Conservation (phyloP, 2,329 filamentous ascomycete species). For the Phoma sp. region DNA sequence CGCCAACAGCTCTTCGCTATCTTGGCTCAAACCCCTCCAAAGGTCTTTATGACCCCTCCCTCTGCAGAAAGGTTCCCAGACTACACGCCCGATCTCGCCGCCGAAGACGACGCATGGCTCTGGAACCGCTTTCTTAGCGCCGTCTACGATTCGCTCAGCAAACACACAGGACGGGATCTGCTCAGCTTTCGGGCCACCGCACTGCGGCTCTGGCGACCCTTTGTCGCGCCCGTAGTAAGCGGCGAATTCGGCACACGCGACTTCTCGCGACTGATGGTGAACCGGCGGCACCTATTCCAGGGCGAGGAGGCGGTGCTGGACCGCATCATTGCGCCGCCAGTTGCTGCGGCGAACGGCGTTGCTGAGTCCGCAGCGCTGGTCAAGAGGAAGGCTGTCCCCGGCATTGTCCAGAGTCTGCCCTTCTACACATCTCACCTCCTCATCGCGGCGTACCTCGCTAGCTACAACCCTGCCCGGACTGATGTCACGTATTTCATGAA, state of each 20-base stretch:
- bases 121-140: constrained; percentile 83
- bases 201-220: constrained; percentile 80
- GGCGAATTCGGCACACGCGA: constrained; percentile 78
- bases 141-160: constrained; percentile 85
- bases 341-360: not conserved
- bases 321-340: constrained; percentile 53
- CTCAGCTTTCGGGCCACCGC: constrained; percentile 73
- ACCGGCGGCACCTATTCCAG: constrained; percentile 71
- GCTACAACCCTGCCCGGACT: constrained; percentile 76
- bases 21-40: constrained; percentile 60
- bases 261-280: constrained; percentile 81
- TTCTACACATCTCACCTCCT: constrained; percentile 76
- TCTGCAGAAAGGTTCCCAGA: constrained; percentile 51
- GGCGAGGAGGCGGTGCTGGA: constrained; percentile 73
- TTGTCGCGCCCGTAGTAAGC: constrained; percentile 76
- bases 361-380: not conserved
- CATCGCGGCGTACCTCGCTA: constrained; percentile 79
- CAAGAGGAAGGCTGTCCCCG: constrained; percentile 16
- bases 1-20: constrained; percentile 82
- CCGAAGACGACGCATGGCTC: constrained; percentile 69
- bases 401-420: constrained; percentile 61
- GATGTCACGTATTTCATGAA: constrained; percentile 80
- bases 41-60: constrained; percentile 52
- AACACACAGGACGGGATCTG: constrained; percentile 80
- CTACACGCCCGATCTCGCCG: constrained; percentile 54